Base-by-base conservation (phyloP, 176 grass and related monocot genomes). In the Juncus inflexus region DNA sequence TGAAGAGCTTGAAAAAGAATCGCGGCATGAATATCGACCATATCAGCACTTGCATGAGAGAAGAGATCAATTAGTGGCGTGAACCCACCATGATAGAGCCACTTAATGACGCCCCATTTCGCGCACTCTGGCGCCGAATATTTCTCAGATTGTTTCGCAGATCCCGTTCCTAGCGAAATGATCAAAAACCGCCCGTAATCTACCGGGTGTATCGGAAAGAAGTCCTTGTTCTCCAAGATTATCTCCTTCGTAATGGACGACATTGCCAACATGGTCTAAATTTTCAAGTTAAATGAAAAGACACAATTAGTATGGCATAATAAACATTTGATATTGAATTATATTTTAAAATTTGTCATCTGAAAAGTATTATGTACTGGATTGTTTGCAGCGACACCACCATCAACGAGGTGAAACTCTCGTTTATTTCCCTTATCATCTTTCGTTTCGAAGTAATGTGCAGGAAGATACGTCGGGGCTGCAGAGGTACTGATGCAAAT, bases 401-500 rank as follows among this genome's bases (percentile, higher is more conserved):
- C 81, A 7, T 92, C 89, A 2, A 92, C 58, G 2, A 92, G 81
- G 59, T 92, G 62, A 40, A 67, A 87, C 12, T 79, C 62, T 9
- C 58, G 16, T 0, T 5, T 3, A 0, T 8, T 6, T 4, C 79
- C 83, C 7, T 5, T 3, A 4, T 11, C 7, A 11, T 49, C 5
- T 1, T 45, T 0, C 1, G 59, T 80, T 53, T 19, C 59, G 49
- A 92, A 85, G 47, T 28, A 74, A 52, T 92, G 81, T 0, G 75
- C 84, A 0, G 84, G 84, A 55, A 92, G 77, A 56, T 77, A 87
- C 2, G 84, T 92, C 0, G 84, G 89, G 40, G 81, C 88, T 9
- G 83, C 83, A 5, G 88, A 67, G 7, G 87, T 91, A 69, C 83
- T 78, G 77, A 91, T 91, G 69, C 83, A 91, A 52, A 86, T 81